phyloP scores from a whole-genome alignment of 1,284 basidiomycete genomes.

The Ceratobasidium sp. region DNA sequence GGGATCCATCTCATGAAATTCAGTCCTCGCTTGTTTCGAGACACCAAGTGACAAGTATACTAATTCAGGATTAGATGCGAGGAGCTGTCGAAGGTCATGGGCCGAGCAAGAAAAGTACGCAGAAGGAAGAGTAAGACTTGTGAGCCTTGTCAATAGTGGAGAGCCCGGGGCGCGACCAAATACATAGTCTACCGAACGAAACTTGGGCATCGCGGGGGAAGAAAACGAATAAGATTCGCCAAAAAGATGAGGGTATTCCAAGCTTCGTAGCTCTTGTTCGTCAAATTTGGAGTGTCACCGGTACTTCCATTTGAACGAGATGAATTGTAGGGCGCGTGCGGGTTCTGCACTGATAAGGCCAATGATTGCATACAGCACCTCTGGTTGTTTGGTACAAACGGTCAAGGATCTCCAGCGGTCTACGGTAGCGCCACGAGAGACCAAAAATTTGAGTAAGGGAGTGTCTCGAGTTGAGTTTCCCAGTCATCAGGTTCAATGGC shows the following conservation, averaged over 20 bases:
- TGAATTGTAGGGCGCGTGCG: not conserved
- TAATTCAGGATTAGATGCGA: not conserved
- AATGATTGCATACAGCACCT: not conserved
- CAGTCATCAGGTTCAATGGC: not conserved
- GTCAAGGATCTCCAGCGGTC: slow-evolving; percentile 4
- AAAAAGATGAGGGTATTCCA: not conserved
- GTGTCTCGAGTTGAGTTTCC: not conserved
- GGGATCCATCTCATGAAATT: no score
- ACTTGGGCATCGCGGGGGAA: not conserved
- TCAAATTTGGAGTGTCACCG: no score
- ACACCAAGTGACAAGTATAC: no score
- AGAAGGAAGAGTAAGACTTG: slow-evolving; percentile 1
- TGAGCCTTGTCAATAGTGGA: slow-evolving; percentile 19
- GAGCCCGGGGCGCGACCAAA: not conserved
- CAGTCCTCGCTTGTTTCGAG: no score
- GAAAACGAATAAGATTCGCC: not conserved
- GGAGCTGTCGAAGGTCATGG: not conserved
- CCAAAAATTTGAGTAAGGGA: not conserved
- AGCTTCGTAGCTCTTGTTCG: not conserved
- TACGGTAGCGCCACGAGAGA: not conserved
- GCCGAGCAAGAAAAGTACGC: not conserved
- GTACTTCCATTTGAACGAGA: slow-evolving; percentile 16
- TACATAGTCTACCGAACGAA: slow-evolving; percentile 4
- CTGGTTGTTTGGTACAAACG: not conserved
- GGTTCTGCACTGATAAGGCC: slow-evolving; percentile 1